A percentile compares a stretch with the other conserved stretches of the same genome.
Evolutionary conservation across 306 rosid species (phyloP).

Genomic region (Bauhinia variegata): DNA sequence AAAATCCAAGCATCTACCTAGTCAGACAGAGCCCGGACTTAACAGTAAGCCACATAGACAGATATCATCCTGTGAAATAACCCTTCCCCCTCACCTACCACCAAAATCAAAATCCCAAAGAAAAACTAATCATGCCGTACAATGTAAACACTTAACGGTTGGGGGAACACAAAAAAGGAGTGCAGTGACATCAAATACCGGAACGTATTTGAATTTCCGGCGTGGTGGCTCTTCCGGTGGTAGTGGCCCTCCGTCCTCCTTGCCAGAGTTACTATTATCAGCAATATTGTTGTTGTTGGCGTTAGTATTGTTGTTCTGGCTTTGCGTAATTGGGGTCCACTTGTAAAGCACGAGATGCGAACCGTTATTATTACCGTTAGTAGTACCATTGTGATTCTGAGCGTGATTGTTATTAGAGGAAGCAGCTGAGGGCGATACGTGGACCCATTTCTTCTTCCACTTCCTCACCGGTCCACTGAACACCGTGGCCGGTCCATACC

Average conservation of each 20-base stretch:
- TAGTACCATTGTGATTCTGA: conserved; percentile 25
- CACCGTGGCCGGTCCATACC: conserved; percentile 95
- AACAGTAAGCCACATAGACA: background rate
- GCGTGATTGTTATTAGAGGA: conserved; percentile 38
- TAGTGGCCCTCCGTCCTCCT: conserved; percentile 31
- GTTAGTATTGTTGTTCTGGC: conserved; percentile 52
- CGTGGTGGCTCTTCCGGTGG: conserved; percentile 74
- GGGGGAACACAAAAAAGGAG: background rate
- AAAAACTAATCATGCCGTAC: background rate
- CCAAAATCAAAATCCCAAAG: background rate
- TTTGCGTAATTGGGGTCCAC: conserved; percentile 88
- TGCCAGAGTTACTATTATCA: conserved; percentile 29
- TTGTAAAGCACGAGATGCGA: conserved; percentile 82
- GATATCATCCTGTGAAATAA: background rate
- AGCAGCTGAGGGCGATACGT: conserved; percentile 65
- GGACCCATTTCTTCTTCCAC: conserved; percentile 99
- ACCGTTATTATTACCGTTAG: conserved; percentile 82
- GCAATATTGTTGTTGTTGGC: conserved; percentile 29
- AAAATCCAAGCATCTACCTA: background rate
- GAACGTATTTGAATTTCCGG: conserved; percentile 85
- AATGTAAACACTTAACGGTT: background rate
- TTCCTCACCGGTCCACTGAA: conserved; percentile 94
- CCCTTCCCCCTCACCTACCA: background rate
- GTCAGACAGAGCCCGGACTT: background rate
- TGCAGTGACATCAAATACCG: conserved; percentile 52